phyloP scores from a whole-genome alignment of 352 stramenopile species.

The Blastocystis sp. region DNA sequence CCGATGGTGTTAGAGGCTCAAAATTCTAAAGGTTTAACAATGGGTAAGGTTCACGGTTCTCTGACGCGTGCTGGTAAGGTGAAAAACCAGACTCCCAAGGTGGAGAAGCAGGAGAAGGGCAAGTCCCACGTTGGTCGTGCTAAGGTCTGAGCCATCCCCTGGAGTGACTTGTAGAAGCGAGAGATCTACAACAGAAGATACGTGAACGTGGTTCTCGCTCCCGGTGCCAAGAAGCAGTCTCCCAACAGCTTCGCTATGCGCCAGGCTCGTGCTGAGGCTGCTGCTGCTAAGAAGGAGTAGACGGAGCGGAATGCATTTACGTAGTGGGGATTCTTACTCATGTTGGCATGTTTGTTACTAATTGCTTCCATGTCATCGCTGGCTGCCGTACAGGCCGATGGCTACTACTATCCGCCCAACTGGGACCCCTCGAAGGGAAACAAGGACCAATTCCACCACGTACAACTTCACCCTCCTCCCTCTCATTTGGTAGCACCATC shows the following conservation, averaged over 20 bases:
- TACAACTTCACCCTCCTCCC: slow-evolving; percentile 74
- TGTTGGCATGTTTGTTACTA: slow-evolving; percentile 44
- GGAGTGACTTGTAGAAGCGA: slow-evolving; percentile 84
- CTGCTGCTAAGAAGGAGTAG: slow-evolving; percentile 15
- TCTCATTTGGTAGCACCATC: slow-evolving; percentile 75
- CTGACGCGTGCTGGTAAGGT: slow-evolving; percentile 99
- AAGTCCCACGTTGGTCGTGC: slow-evolving; percentile 91
- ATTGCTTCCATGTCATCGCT: slow-evolving; percentile 86
- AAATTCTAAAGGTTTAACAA: background rate
- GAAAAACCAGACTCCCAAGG: slow-evolving; percentile 99
- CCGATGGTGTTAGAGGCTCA: background rate
- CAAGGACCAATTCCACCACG: slow-evolving; percentile 81
- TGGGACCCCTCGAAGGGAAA: slow-evolving; percentile 83
- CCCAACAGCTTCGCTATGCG: slow-evolving; percentile 8
- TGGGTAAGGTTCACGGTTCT: slow-evolving; percentile 94
- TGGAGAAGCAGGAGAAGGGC: slow-evolving; percentile 94
- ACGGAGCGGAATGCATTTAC: background rate
- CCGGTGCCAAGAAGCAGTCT: background rate
- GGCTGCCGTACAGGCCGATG: slow-evolving; percentile 90
- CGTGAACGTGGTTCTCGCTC: slow-evolving; percentile 93
- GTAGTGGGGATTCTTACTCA: background rate
- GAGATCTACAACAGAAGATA: slow-evolving; percentile 99
- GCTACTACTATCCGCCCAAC: slow-evolving; percentile 91
- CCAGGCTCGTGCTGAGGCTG: background rate
- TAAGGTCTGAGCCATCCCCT: slow-evolving; percentile 75